A percentile compares a stretch with the other conserved stretches of the same genome.
Evolutionary conservation across 208 protist genomes (phyloP).

Genomic region (Vickermania ingenoplastis): DNA sequence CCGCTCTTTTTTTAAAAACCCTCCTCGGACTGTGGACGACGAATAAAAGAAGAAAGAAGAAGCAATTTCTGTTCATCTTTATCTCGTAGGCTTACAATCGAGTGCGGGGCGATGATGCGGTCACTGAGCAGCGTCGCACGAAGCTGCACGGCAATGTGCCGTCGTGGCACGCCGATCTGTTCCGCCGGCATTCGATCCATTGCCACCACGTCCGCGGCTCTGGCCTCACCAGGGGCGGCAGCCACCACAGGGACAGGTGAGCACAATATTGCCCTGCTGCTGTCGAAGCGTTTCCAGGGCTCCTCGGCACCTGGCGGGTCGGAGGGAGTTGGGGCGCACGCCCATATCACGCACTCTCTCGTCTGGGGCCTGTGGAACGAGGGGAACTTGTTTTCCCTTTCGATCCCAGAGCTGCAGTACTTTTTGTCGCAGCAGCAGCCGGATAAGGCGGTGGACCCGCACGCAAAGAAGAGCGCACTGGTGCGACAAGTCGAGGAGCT

Average conservation of each 20-base stretch:
- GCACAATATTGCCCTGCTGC: background rate
- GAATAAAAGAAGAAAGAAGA: no score
- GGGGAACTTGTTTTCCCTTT: conserved; percentile 88
- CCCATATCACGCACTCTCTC: conserved; percentile 72
- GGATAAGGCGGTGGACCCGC: conserved; percentile 14
- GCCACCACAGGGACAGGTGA: no score
- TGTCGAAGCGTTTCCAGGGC: background rate
- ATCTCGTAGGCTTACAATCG: no score
- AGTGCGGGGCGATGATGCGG: no score
- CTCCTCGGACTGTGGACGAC: no score
- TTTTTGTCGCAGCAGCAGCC: conserved; percentile 47
- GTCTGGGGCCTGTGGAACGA: conserved; percentile 90
- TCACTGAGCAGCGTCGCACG: no score
- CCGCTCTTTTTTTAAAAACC: no score
- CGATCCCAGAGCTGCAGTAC: conserved; percentile 57
- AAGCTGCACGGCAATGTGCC: no score
- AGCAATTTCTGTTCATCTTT: no score
- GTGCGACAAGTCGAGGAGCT: conserved; percentile 84
- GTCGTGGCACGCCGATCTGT: no score
- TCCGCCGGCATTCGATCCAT: no score
- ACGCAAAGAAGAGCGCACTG: conserved; percentile 70
- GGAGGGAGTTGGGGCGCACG: conserved; percentile 13
- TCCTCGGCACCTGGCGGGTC: background rate
- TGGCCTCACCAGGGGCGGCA: background rate
- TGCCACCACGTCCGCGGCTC: background rate